A percentile compares a stretch with the other conserved stretches of the same genome.
These are phyloP conservation scores for Salvia sclarea DNA, from an alignment of 305 asterid genomes.

Conservation along the genomic window DNA sequence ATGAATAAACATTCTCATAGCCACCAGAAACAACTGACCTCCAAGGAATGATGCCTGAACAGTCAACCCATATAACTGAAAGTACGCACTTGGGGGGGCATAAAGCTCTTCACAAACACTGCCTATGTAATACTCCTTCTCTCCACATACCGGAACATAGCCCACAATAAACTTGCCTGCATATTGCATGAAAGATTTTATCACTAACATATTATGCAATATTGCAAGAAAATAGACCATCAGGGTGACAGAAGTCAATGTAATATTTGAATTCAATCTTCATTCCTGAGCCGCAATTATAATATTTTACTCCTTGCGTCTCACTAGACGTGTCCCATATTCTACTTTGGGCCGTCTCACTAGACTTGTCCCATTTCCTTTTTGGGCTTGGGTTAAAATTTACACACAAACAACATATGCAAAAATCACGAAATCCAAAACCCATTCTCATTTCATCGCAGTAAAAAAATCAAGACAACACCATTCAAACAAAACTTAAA, in stretches of 20 bases:
- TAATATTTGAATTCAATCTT: conserved; percentile 7
- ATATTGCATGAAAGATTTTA: conserved; percentile 26
- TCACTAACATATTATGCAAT: conserved; percentile 5
- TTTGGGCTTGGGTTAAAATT: too few species aligned
- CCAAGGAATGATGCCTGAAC: conserved; percentile 94
- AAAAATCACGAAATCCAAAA: conserved; percentile 10
- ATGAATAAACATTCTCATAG: not conserved
- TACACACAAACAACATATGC: too few species aligned
- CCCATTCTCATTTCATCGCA: not conserved
- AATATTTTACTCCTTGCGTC: too few species aligned
- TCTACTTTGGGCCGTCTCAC: too few species aligned
- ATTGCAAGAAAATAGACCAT: conserved; percentile 12
- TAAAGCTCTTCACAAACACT: conserved; percentile 91
- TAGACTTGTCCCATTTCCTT: too few species aligned
- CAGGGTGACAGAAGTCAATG: not conserved
- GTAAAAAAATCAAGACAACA: conserved; percentile 1
- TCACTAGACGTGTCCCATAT: too few species aligned
- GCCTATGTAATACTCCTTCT: conserved; percentile 90
- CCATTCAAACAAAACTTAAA: conserved; percentile 5
- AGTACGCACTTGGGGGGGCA: conserved; percentile 96
- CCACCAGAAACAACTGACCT: conserved; percentile 58
- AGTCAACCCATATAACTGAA: conserved; percentile 80
- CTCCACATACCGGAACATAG: conserved; percentile 79
- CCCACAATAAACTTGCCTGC: conserved; percentile 85
- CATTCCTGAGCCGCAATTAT: conserved; percentile 12